Base-by-base conservation (phyloP, 2,329 filamentous ascomycete species). In the Ophiognomonia clavigignenti-juglandacearum region DNA sequence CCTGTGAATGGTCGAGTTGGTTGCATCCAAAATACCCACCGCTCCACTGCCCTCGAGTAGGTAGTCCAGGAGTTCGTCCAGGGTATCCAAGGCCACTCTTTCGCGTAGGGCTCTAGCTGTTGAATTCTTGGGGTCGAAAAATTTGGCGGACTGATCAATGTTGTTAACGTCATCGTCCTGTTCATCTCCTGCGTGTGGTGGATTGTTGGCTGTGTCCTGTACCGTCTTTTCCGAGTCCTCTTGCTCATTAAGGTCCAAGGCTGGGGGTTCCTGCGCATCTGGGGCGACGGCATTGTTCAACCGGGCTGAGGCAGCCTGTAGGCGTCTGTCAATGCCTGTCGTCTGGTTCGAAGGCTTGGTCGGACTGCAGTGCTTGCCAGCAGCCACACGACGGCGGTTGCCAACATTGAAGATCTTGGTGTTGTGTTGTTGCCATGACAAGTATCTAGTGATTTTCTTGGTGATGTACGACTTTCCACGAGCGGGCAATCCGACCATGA, bases 381-480 rank as follows among this genome's bases (percentile, higher is more conserved):
- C 87, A 16, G 85, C 88, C 42, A 91, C 80, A 57, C 93, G 85
- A 58, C 93, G 80, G 60, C 90, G 80, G 66, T 96, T 92, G 51
- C 93, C 93, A 31, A 98, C 93, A 60, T 98, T 98, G 80, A 98
- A 98, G 57, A 98, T 96, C 56, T 78, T 80, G 11, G 91, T 93
- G 60, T 96, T 88, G 67, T 98, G 92, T 62, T 98, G 93, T 60
- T 96, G 83, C 93, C 93, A 98, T 41, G 95, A 92, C 42, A 98
- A 72, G 63, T 97, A 98, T 52, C 93, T 81, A 50, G 93, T 87
- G 53, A 98, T 80, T 71, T 98, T 98, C 74, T 97, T 97, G 52
- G 93, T 97, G 60, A 98, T 95, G 69, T 98, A 98, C 46, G 91
- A 96, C 71, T 98, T 98, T 63, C 93, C 93, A 59, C 93, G 78